Evolutionary conservation across 169 alveolate genomes (phyloP), one percentile per base, ranked within the genome.

Genomic region (Plasmodium adleri): DNA sequence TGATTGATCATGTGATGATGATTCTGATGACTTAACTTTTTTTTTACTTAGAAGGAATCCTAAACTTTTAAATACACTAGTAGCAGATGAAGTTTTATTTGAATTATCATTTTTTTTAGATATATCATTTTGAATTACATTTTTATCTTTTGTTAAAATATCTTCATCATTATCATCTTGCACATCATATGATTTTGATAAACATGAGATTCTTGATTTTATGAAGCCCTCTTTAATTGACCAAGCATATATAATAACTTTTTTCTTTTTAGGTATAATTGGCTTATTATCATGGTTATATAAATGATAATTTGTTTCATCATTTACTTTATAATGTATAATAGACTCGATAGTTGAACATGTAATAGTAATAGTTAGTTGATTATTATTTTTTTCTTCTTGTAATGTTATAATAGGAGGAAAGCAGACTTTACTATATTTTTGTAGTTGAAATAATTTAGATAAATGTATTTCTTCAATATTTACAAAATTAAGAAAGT

Each of bases 391-490:
- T 39, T 39, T 39, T 39, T 39, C 47, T 74, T 94, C 96, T 28
- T 67, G 64, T 74, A 94, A 74, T 13, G 80, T 66, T n/a, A 94
- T 88, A 32, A 72, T 60, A 26, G 96, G 96, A 13, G 96, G 92
- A 32, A 93, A 88, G 22, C 95, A 80, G 39, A 80, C 93, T 58
- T 83, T 73, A 26, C 88, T 88, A 67, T 92, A 64, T 52, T 88
- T 92, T 39, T 85, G 80, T 43, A 92, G 85, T 47, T 72, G 91
- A 59, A 94, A 94, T 20, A 94, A 74, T 59, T 91, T 83, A 12
- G 96, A 94, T 56, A 91, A 43, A 67, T 94, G 96, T 90, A 94
- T 94, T 64, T 94, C 92, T 66, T 85, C 89, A 15, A 92, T 90
- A 72, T 75, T 74, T 20, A 94, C 93, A 72, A 90, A 71, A 47